Evolutionary conservation across 2,329 filamentous ascomycete genomes (phyloP), one percentile per base, ranked within the genome.

Genomic region (Cladosporium sp.): DNA sequence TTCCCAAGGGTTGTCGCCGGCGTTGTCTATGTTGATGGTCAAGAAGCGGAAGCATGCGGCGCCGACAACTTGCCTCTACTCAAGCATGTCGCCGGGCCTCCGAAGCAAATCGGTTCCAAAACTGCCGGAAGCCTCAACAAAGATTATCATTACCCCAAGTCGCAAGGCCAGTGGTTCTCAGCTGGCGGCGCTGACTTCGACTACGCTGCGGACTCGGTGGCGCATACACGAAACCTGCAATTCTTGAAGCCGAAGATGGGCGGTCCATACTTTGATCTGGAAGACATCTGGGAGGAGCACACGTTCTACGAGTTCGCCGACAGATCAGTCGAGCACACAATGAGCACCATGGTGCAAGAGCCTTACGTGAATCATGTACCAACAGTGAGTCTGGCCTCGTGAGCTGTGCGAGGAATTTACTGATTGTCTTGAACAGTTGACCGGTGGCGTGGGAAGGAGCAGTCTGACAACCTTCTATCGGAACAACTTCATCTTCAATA

Each of bases 331-430:
- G 86, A 87, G 67, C 85, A 87, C 68, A 93, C 90, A 0, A 93
- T 93, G 90, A 83, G 82, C n/a, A 93, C 90, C 0, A 93, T 93
- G 90, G 89, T 92, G 1, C 82, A 88, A 57, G 87, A 92, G 74
- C 91, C 90, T 1, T 92, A 93, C 71, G 90, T 93, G 1, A 93
- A 93, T 73, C 89, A 93, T 73, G 82, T 92, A 1, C 88, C 90
- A 0, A 92, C 89, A 0, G 71, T 73, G 43, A 68, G 70, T 46
- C 3, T 18, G 6, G 18, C 7, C 3, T 23, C 11, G 10, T 26
- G 28, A 5, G 5, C 21, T 11, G 6, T 14, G 7, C 25, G 1
- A 46, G 21, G 46, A 10, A 32, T 18, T 8, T 32, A 43, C 53
- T 58, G 57, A 63, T 23, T 23, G 10, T 36, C 8, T 16, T 30